Percentiles rank a stretch among this genome's conserved stretches.
Conservation (phyloP, 2,329 filamentous ascomycete genomes). For the Chaetothyriales sp. region DNA sequence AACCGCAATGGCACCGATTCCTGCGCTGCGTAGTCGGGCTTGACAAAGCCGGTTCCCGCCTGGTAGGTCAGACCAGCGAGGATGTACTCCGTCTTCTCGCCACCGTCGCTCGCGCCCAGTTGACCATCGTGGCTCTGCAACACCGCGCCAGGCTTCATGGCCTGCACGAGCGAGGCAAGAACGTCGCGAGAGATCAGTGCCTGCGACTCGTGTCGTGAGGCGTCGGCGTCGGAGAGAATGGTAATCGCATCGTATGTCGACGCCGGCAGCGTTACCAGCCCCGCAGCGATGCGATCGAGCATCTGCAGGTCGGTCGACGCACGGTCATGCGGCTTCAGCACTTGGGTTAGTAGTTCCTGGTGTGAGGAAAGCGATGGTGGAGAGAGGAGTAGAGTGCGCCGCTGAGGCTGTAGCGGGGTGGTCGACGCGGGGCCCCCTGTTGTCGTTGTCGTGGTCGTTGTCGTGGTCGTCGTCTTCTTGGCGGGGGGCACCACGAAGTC, state of each 20-base stretch:
- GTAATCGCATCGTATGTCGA: slow-evolving; percentile 72
- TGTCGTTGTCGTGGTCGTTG: slow-evolving; percentile 15
- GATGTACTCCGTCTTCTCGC: slow-evolving; percentile 61
- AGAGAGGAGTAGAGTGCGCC: slow-evolving; percentile 66
- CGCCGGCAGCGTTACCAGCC: slow-evolving; percentile 60
- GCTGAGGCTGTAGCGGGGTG: slow-evolving; percentile 11
- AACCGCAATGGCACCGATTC: slow-evolving; percentile 49
- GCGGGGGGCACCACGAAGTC: slow-evolving; percentile 32
- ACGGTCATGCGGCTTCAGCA: slow-evolving; percentile 61
- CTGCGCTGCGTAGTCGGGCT: slow-evolving; percentile 47
- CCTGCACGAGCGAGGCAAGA: slow-evolving; percentile 51
- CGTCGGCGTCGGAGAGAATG: slow-evolving; percentile 64
- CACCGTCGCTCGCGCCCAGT: slow-evolving; percentile 30
- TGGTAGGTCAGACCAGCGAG: slow-evolving; percentile 58
- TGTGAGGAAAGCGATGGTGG: slow-evolving; percentile 80
- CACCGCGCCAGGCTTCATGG: slow-evolving; percentile 54
- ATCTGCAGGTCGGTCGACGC: slow-evolving; percentile 79
- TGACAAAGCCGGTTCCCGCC: slow-evolving; percentile 51
- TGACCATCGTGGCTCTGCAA: slow-evolving; percentile 54
- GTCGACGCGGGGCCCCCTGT: slow-evolving; percentile 1
- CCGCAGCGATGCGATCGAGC: slow-evolving; percentile 80
- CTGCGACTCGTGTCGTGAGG: slow-evolving; percentile 48
- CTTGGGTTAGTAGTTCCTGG: slow-evolving; percentile 56
- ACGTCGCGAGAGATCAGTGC: slow-evolving; percentile 52
- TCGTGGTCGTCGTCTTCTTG: slow-evolving; percentile 17